These are phyloP conservation scores for Aspergillus floridensis DNA, from an alignment of 2,329 filamentous ascomycete genomes.

Conservation along the genomic window DNA sequence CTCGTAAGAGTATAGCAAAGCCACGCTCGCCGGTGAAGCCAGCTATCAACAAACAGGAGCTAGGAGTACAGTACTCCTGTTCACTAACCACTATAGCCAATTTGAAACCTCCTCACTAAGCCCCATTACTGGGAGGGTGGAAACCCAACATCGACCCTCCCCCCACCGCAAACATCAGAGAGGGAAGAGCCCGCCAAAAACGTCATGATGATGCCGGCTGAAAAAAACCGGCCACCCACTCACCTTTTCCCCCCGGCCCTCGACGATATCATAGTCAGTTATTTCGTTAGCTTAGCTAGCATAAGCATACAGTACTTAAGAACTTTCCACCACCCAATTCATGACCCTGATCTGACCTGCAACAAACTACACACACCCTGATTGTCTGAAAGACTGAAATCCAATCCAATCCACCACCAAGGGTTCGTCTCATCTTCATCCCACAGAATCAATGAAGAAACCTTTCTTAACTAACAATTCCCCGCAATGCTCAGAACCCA, in stretches of 20 bases:
- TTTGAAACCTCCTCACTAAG: not conserved
- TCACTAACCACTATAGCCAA: not conserved
- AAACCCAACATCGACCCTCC: not conserved
- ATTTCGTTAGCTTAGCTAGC: not conserved
- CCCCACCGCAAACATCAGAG: not conserved
- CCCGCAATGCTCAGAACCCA: not conserved
- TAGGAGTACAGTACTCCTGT: not conserved
- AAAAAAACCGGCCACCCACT: no score
- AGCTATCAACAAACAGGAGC: no score
- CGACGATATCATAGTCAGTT: no score
- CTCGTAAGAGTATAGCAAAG: not conserved
- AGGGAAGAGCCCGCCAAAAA: not conserved
- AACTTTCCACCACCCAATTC: not conserved
- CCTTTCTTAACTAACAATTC: no score
- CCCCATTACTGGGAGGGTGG: not conserved
- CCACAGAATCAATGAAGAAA: no score
- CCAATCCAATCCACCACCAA: no score
- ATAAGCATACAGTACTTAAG: not conserved
- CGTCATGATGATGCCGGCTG: constrained; percentile 12
- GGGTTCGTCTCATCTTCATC: no score
- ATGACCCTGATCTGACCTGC: no score
- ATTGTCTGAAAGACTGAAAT: no score
- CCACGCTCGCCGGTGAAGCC: not conserved
- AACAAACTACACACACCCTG: no score
- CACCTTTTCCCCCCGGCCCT: no score